phyloP scores from a whole-genome alignment of 192 early-diverging fungal genomes.

The Backusella circina region DNA sequence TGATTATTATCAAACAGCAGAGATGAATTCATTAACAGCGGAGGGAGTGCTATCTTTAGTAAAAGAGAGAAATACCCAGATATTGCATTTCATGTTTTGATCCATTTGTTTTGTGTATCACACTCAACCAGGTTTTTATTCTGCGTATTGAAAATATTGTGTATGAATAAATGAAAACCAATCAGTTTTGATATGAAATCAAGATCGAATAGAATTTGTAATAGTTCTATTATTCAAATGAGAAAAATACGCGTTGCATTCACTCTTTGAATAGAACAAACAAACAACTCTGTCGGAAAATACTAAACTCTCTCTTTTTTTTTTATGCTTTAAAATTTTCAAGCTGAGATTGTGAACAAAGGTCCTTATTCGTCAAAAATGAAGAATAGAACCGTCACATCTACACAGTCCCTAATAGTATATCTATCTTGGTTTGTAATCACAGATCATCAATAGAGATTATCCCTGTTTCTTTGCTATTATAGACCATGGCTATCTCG shows the following conservation, averaged over 20 bases:
- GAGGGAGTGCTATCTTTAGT: not conserved
- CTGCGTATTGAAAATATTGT: not conserved
- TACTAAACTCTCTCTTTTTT: too few species aligned
- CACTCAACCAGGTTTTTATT: not conserved
- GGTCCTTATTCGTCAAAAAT: not conserved
- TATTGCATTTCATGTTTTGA: not conserved
- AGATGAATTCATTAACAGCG: not conserved
- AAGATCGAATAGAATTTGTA: too few species aligned
- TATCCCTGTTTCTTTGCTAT: not conserved
- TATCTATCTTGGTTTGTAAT: not conserved
- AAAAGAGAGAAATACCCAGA: not conserved
- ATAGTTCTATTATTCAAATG: too few species aligned
- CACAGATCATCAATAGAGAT: not conserved
- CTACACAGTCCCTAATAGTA: not conserved
- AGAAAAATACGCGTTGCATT: too few species aligned
- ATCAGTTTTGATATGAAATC: too few species aligned
- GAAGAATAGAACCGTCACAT: not conserved
- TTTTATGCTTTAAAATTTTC: not conserved
- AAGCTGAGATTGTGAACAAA: not conserved
- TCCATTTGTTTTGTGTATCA: not conserved
- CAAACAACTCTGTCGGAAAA: too few species aligned
- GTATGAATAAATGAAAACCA: too few species aligned
- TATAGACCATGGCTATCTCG: not conserved
- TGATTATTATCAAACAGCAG: not conserved
- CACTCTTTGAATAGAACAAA: not conserved